These are phyloP conservation scores for Vaccinium myrtillus DNA, from an alignment of 148 eudicot species.

Conservation along the genomic window DNA sequence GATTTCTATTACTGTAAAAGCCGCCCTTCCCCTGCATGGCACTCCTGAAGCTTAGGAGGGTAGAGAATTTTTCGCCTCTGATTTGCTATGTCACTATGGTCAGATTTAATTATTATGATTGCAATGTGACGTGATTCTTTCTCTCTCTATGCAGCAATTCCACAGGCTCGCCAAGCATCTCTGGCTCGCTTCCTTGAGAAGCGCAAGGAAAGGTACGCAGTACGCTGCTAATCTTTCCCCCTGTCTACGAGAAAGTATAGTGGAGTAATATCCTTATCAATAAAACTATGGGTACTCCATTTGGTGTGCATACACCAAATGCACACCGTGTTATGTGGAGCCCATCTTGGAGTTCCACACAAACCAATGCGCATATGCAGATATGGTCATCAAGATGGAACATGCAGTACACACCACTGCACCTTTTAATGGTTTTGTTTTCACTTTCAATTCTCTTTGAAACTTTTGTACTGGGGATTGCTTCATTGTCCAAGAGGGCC, in stretches of 20 bases:
- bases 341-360: no score
- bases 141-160: constrained; percentile 45
- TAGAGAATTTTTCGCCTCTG: not conserved
- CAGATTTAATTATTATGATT: constrained; percentile 1
- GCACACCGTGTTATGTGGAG: no score
- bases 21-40: not conserved
- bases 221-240: constrained; percentile 22
- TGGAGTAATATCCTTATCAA: not conserved
- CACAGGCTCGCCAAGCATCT: constrained; percentile 64
- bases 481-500: not conserved
- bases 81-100: not conserved
- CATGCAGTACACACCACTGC: not conserved
- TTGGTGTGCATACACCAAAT: no score
- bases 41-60: not conserved
- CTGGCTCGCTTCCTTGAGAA: constrained; percentile 64
- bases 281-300: no score
- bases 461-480: not conserved
- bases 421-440: not conserved
- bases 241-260: not conserved
- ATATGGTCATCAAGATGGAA: not conserved
- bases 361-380: not conserved
- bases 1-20: not conserved
- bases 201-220: constrained; percentile 68
- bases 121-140: not conserved
- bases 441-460: not conserved